These are phyloP conservation scores for Globisporangium radiosum DNA, from an alignment of 352 stramenopile species.

Conservation along the genomic window DNA sequence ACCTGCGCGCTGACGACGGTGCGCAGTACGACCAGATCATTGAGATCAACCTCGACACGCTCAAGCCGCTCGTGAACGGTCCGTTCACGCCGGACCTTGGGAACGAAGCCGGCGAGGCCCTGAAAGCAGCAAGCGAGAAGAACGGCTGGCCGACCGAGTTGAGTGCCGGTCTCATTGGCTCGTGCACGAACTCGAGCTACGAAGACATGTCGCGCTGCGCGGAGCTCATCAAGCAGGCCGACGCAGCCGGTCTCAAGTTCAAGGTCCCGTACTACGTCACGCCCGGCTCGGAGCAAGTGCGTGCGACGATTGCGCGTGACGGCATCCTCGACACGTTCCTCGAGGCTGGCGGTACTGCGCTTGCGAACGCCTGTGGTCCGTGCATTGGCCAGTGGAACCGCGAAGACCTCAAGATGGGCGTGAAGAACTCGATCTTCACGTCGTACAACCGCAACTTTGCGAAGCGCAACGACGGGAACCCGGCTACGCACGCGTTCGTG, in stretches of 20 bases:
- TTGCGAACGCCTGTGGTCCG: slow-evolving; percentile 90
- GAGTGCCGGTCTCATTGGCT: slow-evolving; percentile 90
- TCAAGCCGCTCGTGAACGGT: slow-evolving; percentile 90
- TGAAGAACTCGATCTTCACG: slow-evolving; percentile 93
- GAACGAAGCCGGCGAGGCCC: slow-evolving; percentile 66
- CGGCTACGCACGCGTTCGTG: slow-evolving; percentile 90
- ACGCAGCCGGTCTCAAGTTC: slow-evolving; percentile 82
- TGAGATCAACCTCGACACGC: slow-evolving; percentile 88
- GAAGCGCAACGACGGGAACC: slow-evolving; percentile 93
- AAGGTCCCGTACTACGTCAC: slow-evolving; percentile 91
- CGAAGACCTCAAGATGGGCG: slow-evolving; percentile 75
- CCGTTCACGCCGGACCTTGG: slow-evolving; percentile 91
- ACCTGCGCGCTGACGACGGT: slow-evolving; percentile 86
- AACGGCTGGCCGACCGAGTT: slow-evolving; percentile 89
- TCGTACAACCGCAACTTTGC: slow-evolving; percentile 95
- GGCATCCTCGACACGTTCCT: slow-evolving; percentile 89
- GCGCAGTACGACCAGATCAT: slow-evolving; percentile 92
- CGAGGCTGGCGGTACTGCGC: slow-evolving; percentile 79
- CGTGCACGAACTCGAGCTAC: slow-evolving; percentile 94
- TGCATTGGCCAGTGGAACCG: slow-evolving; percentile 95
- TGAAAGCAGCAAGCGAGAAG: slow-evolving; percentile 67
- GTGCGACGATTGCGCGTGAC: slow-evolving; percentile 88
- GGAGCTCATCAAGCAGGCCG: slow-evolving; percentile 84
- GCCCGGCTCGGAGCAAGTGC: slow-evolving; percentile 90
- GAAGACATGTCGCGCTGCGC: slow-evolving; percentile 91